Conservation (phyloP, 2,329 filamentous ascomycete genomes). For the Rasamsonia emersonii region DNA sequence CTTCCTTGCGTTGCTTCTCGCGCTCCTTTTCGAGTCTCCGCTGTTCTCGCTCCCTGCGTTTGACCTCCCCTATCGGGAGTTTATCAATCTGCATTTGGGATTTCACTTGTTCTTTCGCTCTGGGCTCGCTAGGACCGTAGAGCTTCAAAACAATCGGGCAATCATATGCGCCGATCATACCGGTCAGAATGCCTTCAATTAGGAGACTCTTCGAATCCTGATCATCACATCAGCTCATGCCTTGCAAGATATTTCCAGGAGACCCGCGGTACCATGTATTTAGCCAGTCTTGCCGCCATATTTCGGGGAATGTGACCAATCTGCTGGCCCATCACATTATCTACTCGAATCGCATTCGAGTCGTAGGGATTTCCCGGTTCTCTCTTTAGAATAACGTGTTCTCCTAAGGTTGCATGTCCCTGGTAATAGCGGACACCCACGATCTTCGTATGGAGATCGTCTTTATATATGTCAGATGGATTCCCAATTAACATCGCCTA, state of each 20-base stretch:
- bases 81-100: conserved; percentile 55
- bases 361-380: conserved; percentile 65
- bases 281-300: conserved; percentile 62
- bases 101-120: conserved; percentile 48
- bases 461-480: too few relatives aligned
- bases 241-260: neutral
- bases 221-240: conserved; percentile 11
- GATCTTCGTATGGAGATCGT: conserved; percentile 44
- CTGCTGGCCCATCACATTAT: conserved; percentile 66
- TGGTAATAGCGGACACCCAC: conserved; percentile 56
- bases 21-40: conserved; percentile 38
- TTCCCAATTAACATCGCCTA: conserved; percentile 18
- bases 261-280: conserved; percentile 52
- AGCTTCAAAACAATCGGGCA: conserved; percentile 63
- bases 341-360: conserved; percentile 65
- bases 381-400: conserved; percentile 54
- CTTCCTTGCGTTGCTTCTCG: conserved; percentile 39
- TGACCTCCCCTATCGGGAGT: conserved; percentile 48
- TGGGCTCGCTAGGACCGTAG: conserved; percentile 56
- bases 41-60: conserved; percentile 47
- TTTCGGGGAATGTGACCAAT: conserved; percentile 68
- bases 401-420: conserved; percentile 54
- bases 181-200: conserved; percentile 62
- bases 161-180: conserved; percentile 57
- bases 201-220: conserved; percentile 50